Base-by-base conservation (phyloP, 768 basidiomycete species). In the Russula lepida region DNA sequence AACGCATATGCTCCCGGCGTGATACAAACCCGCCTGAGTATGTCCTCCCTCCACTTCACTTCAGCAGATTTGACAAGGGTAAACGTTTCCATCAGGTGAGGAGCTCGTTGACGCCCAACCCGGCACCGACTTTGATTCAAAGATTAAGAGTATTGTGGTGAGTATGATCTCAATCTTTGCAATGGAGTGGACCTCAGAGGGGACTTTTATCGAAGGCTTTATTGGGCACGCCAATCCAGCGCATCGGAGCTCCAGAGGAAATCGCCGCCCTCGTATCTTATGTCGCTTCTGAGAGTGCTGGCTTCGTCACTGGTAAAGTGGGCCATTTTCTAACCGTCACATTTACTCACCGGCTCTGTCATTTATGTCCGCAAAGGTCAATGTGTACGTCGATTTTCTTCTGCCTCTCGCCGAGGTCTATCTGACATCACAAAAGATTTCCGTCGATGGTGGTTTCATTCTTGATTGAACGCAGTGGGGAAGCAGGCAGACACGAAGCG, bases 1-100 rank as follows among this genome's bases (percentile, higher is more conserved):
- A 69, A 69, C 35, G 58, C 68, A 7, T 69, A 68, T 30, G 66
- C 68, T 4, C 68, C 69, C 7, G 68, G 69, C 2, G n/a, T 39
- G 35, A 49, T 66, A 11, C 49, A 63, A n/a, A 68, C 68, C 15
- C 23, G 8, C 15, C 51, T 69, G 67, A 6, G 68, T 69, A 30
- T 28, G 68, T 43, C 15, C 23, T 21, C 28, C n/a, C n/a, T n/a
- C n/a, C n/a, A 11, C n/a, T 41, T 23, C 12, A 17, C 44, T 9
- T 37, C 19, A 23, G 17, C 17, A 11, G 15, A 32, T 54, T 28
- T 44, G 9, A 17, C 25, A 27, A 27, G 21, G 21, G 23, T 27
- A 13, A 48, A 39, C 2, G 4, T 50, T 15, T 47, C 39, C 27
- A 5, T 35, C 27, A 54, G 64, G 25, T 12, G 33, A 46, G 0